A percentile compares a stretch with the other conserved stretches of the same genome.
phyloP scores from a whole-genome alignment of 345 rosid genomes.

The Trapa incisa region DNA sequence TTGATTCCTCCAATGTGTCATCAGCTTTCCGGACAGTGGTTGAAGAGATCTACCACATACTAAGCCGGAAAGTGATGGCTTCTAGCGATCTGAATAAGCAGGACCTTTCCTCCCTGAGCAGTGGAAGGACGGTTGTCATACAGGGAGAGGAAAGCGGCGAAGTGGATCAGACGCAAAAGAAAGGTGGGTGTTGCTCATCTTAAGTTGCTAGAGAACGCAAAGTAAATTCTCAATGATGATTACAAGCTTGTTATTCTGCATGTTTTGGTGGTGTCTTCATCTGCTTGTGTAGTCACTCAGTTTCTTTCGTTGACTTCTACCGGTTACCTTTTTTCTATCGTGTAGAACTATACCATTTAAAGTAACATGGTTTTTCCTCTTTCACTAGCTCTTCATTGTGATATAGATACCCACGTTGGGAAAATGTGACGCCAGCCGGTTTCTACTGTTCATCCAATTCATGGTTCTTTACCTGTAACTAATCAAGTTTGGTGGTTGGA shows the following conservation, averaged over 20 bases:
- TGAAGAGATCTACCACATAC: conserved; percentile 73
- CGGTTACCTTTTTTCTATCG: background rate
- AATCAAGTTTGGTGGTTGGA: too few species aligned
- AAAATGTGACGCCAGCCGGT: background rate
- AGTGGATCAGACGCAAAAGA: conserved; percentile 19
- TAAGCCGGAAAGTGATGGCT: conserved; percentile 80
- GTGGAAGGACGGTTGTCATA: conserved; percentile 66
- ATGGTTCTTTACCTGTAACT: too few species aligned
- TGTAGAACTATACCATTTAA: background rate
- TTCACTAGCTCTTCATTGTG: background rate
- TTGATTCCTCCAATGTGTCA: conserved; percentile 79
- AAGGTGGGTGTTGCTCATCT: conserved; percentile 54
- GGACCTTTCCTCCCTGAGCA: conserved; percentile 42
- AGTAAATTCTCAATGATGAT: background rate
- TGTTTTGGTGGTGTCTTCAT: background rate
- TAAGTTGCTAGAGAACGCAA: conserved; percentile 10
- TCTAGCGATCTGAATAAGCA: conserved; percentile 64
- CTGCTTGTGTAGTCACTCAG: background rate
- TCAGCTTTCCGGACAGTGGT: conserved; percentile 94
- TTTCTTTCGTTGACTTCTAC: conserved; percentile 2
- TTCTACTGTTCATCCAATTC: background rate
- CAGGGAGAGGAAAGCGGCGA: conserved; percentile 20
- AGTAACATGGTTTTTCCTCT: background rate
- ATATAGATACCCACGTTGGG: background rate
- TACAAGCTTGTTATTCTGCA: background rate